Conservation (phyloP, 2,329 filamentous ascomycete species). For the Nothopassalora personata region DNA sequence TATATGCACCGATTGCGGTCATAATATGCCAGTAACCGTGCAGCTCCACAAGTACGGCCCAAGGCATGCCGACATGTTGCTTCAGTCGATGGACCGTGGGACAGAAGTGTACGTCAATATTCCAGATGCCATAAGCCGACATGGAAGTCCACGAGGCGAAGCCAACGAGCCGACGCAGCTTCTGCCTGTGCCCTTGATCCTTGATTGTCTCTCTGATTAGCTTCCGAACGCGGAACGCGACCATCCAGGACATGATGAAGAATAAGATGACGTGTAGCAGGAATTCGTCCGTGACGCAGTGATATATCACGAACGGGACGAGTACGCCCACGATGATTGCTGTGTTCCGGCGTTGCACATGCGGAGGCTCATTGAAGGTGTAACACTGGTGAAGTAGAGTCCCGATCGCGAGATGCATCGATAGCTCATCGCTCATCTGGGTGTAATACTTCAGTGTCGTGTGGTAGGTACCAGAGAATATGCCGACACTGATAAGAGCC, state of each 20-base stretch:
- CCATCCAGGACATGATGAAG: constrained; percentile 23
- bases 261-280: constrained; percentile 24
- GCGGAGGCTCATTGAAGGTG: constrained; percentile 22
- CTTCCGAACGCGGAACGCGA: constrained; percentile 13
- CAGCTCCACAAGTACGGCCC: constrained; percentile 67
- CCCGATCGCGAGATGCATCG: constrained; percentile 28
- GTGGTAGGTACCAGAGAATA: constrained; percentile 24
- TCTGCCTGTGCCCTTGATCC: constrained; percentile 14
- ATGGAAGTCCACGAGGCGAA: constrained; percentile 16
- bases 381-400: constrained; percentile 22
- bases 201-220: constrained; percentile 18
- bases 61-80: constrained; percentile 64
- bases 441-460: constrained; percentile 26
- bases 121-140: constrained; percentile 68
- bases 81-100: constrained; percentile 61
- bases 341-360: constrained; percentile 20
- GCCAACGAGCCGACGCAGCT: constrained; percentile 40
- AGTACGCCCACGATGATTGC: constrained; percentile 23
- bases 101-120: constrained; percentile 72
- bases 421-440: constrained; percentile 28
- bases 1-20: constrained; percentile 48
- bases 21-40: constrained; percentile 75
- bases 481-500: constrained; percentile 24
- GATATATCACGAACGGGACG: constrained; percentile 26
- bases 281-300: constrained; percentile 29